These are phyloP conservation scores for Coemansia sp. DNA, from an alignment of 192 early-diverging fungal genomes.

Conservation along the genomic window DNA sequence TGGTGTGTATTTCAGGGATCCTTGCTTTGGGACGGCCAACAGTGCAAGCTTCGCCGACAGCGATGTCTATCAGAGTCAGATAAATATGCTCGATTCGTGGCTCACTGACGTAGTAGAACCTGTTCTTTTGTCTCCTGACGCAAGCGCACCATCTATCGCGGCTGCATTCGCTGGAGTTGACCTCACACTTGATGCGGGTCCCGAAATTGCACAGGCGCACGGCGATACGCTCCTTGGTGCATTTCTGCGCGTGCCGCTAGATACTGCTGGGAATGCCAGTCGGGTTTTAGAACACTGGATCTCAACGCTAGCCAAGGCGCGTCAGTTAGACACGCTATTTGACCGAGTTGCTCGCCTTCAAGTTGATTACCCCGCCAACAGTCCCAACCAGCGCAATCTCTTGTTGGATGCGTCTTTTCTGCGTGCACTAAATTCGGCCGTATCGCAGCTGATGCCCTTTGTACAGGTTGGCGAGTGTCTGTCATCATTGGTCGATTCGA, in stretches of 20 bases:
- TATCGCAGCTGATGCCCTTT: conserved; percentile 47
- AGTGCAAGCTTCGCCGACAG: conserved; percentile 12
- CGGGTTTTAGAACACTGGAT: conserved; percentile 22
- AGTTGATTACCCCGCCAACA: neutral
- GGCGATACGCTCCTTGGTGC: conserved; percentile 18
- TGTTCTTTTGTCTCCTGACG: conserved; percentile 8
- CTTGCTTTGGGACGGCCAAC: conserved; percentile 31
- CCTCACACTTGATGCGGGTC: conserved; percentile 35
- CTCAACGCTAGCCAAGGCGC: conserved; percentile 24
- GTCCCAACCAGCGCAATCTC: conserved; percentile 7
- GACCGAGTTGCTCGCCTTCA: conserved; percentile 12
- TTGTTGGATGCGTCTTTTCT: conserved; percentile 24
- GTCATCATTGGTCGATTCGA: conserved; percentile 13
- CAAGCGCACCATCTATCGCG: conserved; percentile 2
- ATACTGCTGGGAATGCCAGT: neutral
- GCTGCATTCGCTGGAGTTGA: conserved; percentile 24
- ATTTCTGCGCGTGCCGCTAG: conserved; percentile 18
- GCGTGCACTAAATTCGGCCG: conserved; percentile 13
- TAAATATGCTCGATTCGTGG: conserved; percentile 25
- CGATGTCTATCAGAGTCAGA: conserved; percentile 25
- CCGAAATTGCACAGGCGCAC: conserved; percentile 25
- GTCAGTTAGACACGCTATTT: conserved; percentile 35
- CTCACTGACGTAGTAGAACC: conserved; percentile 16
- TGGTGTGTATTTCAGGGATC: conserved; percentile 29
- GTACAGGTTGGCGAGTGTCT: conserved; percentile 21